Evolutionary conservation across 2,329 filamentous ascomycete genomes (phyloP).

Genomic region (Talaromyces sp.): DNA sequence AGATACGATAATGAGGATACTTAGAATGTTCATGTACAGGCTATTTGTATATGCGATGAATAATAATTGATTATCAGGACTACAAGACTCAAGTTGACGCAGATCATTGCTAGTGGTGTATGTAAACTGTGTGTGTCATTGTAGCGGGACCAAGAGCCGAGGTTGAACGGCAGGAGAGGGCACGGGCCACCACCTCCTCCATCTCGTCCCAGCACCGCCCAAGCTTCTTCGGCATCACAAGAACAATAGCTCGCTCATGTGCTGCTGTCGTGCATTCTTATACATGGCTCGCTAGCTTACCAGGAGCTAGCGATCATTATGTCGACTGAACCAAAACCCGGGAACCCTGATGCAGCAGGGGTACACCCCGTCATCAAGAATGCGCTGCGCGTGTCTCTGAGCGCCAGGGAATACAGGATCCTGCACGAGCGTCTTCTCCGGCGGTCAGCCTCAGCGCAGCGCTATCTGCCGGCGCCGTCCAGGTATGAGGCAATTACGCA

Average conservation of each 20-base stretch:
- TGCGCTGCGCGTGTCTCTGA: slow-evolving; percentile 75
- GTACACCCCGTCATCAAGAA: slow-evolving; percentile 74
- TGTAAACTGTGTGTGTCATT: no score
- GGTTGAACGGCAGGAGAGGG: background rate
- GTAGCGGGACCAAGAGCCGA: background rate
- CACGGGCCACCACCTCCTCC: background rate
- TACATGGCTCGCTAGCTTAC: background rate
- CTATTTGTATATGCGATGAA: background rate
- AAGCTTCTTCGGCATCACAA: background rate
- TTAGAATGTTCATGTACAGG: background rate
- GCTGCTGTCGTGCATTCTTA: background rate
- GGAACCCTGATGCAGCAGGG: background rate
- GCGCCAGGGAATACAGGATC: slow-evolving; percentile 77
- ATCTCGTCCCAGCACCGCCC: background rate
- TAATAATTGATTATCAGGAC: background rate
- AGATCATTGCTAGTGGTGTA: no score
- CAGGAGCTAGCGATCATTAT: background rate
- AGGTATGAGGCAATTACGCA: slow-evolving; percentile 47
- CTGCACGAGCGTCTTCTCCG: slow-evolving; percentile 80
- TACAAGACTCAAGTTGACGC: no score
- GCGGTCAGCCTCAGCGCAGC: slow-evolving; percentile 56
- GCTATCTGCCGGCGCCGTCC: slow-evolving; percentile 45
- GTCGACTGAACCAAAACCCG: background rate
- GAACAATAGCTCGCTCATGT: background rate
- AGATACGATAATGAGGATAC: background rate